A percentile compares a stretch with the other conserved stretches of the same genome.
Evolutionary conservation across 257 asterid species (phyloP).

Genomic region (Solanum clarkiae): DNA sequence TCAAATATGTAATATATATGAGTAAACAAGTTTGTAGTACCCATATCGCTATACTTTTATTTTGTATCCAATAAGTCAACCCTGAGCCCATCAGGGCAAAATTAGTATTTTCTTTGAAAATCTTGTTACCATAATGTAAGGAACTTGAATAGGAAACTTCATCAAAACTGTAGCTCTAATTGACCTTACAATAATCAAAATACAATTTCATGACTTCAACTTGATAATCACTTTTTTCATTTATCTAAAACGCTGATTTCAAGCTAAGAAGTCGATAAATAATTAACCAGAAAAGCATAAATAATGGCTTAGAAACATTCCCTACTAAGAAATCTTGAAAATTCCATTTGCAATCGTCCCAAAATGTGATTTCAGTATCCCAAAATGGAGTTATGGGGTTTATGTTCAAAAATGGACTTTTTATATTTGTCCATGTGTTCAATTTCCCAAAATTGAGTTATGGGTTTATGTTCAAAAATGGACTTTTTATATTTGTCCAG

Average conservation of each 20-base stretch:
- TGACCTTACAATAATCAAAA: not conserved
- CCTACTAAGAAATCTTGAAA: not conserved
- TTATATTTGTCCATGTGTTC: not conserved
- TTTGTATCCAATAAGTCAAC: not conserved
- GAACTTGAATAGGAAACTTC: not conserved
- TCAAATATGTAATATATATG: not conserved
- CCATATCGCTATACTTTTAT: not conserved
- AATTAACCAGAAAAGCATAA: not conserved
- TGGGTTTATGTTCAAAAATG: not conserved
- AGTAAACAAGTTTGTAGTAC: not conserved
- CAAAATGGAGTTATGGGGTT: not conserved
- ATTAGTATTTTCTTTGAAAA: not conserved
- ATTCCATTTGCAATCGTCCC: not conserved
- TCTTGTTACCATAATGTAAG: not conserved
- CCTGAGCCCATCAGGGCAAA: not conserved
- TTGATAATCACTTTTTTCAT: not conserved
- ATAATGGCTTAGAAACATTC: not conserved
- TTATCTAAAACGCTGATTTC: not conserved
- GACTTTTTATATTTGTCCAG: not conserved
- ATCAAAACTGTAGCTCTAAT: not conserved
- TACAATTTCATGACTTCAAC: not conserved
- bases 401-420: not conserved
- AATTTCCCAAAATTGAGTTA: not conserved
- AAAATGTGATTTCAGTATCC: not conserved
- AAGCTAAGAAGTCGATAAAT: not conserved